Evolutionary conservation across 495 filamentous ascomycete species (phyloP).

Genomic region (Lasiosphaeria ovina): DNA sequence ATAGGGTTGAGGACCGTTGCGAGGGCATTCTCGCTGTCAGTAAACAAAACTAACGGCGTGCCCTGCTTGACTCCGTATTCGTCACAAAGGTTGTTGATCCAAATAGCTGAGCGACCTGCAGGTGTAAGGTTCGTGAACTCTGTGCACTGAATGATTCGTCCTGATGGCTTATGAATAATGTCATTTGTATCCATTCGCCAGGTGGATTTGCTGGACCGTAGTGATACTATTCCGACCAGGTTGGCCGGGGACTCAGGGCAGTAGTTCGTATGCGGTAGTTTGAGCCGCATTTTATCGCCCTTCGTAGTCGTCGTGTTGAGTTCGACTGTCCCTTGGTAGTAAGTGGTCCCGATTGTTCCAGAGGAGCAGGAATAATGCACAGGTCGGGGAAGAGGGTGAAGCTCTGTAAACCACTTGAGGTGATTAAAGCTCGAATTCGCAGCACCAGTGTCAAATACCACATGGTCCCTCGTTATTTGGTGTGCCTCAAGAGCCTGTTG

Average conservation of each 20-base stretch:
- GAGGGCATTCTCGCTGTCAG: too few species aligned
- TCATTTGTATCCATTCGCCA: too few species aligned
- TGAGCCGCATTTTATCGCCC: too few species aligned
- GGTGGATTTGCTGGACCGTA: neutral
- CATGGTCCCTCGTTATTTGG: neutral
- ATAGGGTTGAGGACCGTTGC: too few species aligned
- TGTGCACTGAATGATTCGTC: too few species aligned
- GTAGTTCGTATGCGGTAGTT: neutral
- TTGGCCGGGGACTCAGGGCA: neutral
- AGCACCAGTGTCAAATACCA: neutral
- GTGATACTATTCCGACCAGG: neutral
- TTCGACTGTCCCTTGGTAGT: neutral
- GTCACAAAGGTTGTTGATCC: too few species aligned
- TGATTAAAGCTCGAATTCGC: neutral
- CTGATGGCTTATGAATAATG: too few species aligned
- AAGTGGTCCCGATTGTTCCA: neutral
- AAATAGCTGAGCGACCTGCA: too few species aligned
- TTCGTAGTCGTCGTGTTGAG: neutral
- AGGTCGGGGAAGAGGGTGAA: neutral
- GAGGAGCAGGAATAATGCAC: neutral
- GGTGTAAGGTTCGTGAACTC: too few species aligned
- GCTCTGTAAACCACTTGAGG: neutral
- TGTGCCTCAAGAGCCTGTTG: neutral
- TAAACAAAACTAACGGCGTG: too few species aligned
- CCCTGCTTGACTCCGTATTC: too few species aligned